Conservation (phyloP, 257 asterid genomes). For the Solanum acaule region DNA sequence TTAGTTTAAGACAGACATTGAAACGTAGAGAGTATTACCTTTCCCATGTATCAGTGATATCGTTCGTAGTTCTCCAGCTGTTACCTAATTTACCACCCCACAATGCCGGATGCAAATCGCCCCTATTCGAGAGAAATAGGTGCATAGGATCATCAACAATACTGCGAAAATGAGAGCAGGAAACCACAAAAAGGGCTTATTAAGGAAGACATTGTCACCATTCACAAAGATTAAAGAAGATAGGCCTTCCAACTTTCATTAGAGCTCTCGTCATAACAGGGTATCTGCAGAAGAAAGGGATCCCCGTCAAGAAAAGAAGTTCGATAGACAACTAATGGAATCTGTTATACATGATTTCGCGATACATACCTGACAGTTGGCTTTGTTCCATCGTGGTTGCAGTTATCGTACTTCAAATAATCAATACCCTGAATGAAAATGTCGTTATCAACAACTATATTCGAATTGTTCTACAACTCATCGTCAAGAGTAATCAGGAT, state of each 20-base stretch:
- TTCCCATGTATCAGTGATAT: constrained; percentile 72
- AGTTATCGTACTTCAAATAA: constrained; percentile 87
- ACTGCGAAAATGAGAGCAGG: not conserved
- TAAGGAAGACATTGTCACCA: constrained; percentile 27
- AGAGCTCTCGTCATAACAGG: constrained; percentile 87
- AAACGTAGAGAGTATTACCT: constrained; percentile 24
- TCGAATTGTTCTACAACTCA: not conserved
- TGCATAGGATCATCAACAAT: not conserved
- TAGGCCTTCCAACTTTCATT: constrained; percentile 62
- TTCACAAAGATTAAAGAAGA: constrained; percentile 82
- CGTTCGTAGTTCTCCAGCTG: constrained; percentile 94
- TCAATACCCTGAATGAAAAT: constrained; percentile 63
- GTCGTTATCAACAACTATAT: not conserved
- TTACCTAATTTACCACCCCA: constrained; percentile 73
- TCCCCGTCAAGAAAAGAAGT: not conserved
- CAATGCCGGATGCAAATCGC: constrained; percentile 87
- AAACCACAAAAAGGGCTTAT: not conserved
- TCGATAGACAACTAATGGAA: not conserved
- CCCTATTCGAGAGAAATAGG: constrained; percentile 34
- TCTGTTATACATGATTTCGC: not conserved
- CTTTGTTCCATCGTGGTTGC: constrained; percentile 58
- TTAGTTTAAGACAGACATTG: not conserved
- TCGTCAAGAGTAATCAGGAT: not conserved
- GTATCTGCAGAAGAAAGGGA: constrained; percentile 27
- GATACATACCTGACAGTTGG: constrained; percentile 48